Evolutionary conservation across 805 yeast species (phyloP).

Genomic region (Kregervanrija pseudodelftensis): DNA sequence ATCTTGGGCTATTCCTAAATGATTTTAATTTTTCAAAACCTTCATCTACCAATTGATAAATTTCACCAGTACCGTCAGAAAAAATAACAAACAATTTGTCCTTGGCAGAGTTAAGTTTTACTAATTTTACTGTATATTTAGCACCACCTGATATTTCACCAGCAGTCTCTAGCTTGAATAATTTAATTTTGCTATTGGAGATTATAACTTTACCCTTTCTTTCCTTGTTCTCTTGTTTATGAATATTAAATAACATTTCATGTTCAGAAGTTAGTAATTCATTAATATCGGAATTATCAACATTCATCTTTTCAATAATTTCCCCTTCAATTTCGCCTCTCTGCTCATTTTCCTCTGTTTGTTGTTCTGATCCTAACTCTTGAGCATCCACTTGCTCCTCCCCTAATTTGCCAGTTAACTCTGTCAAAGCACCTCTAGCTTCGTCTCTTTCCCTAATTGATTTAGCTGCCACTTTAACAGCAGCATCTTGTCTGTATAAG

Average conservation of each 20-base stretch:
- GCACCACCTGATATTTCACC: neutral
- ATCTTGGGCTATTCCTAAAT: too few species aligned
- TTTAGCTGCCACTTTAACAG: constrained; percentile 74
- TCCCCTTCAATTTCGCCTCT: neutral
- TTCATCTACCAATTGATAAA: too few species aligned
- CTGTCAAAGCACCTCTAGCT: constrained; percentile 56
- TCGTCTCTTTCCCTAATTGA: constrained; percentile 73
- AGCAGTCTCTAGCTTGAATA: neutral
- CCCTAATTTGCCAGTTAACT: constrained; percentile 39
- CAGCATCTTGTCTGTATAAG: constrained; percentile 83
- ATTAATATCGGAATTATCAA: constrained; percentile 1
- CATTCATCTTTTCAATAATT: neutral
- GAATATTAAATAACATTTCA: constrained; percentile 3
- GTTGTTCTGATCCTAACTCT: constrained; percentile 14
- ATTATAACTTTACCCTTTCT: constrained; percentile 1
- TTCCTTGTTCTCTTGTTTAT: constrained; percentile 7
- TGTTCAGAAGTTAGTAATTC: constrained; percentile 3
- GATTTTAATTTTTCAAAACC: too few species aligned
- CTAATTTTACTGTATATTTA: too few species aligned
- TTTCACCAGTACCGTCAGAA: too few species aligned
- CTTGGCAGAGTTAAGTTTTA: too few species aligned
- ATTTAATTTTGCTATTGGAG: neutral
- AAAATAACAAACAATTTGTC: too few species aligned
- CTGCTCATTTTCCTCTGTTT: constrained; percentile 16
- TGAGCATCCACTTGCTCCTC: constrained; percentile 10